Percentiles rank a stretch among this genome's conserved stretches.
These are phyloP conservation scores for Solanum commersonii DNA, from an alignment of 257 asterid genomes.

Conservation along the genomic window DNA sequence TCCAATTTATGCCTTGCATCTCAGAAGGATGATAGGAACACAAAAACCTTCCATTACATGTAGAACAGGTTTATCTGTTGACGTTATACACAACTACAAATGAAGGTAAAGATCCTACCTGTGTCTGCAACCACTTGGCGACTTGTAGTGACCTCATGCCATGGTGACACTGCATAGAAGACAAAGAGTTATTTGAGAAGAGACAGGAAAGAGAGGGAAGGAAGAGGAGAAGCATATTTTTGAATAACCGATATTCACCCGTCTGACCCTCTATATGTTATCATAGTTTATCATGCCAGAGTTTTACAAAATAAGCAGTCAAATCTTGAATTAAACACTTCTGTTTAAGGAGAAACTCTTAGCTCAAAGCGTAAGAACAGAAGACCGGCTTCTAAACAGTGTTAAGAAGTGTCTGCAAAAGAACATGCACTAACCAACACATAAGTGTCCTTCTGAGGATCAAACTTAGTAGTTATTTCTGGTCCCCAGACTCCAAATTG, in stretches of 20 bases:
- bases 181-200: neutral
- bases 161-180: slow-evolving; percentile 77
- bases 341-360: neutral
- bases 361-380: neutral
- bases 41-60: neutral
- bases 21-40: neutral
- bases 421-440: slow-evolving; percentile 53
- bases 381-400: neutral
- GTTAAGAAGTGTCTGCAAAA: neutral
- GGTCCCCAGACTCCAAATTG: slow-evolving; percentile 95
- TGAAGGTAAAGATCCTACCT: slow-evolving; percentile 31
- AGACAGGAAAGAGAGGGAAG: neutral
- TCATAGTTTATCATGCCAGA: neutral
- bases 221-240: neutral
- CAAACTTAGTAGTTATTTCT: slow-evolving; percentile 56
- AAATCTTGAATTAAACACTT: neutral
- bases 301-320: neutral
- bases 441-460: slow-evolving; percentile 78
- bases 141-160: slow-evolving; percentile 89
- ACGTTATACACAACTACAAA: neutral
- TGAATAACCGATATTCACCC: neutral
- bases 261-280: neutral
- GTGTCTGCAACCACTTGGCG: slow-evolving; percentile 94
- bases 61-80: neutral
- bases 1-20: neutral